A percentile compares a stretch with the other conserved stretches of the same genome.
Conservation (phyloP, 1,284 basidiomycete species). For the Trametes pubescens region DNA sequence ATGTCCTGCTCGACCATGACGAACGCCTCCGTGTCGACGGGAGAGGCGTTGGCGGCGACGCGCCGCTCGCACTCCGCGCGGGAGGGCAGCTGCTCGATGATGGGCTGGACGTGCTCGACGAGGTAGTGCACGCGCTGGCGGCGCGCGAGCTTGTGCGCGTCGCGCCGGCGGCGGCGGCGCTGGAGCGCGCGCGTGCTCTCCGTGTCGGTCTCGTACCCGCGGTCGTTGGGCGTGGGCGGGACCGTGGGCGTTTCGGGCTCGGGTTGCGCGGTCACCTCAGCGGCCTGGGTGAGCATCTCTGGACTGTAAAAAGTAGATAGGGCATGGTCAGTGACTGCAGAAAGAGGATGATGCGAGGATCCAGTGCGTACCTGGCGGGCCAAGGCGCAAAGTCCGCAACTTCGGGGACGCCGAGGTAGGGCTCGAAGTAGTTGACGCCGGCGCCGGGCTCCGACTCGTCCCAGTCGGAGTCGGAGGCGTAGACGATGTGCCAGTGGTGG, state of each 20-base stretch:
- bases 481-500: constrained; percentile 11
- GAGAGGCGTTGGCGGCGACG: not conserved
- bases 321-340: not conserved
- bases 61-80: constrained; percentile 5
- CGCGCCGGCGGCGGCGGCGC: constrained; percentile 10
- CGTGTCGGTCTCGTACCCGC: constrained; percentile 21
- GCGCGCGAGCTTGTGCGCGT: constrained; percentile 8
- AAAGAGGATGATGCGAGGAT: not conserved
- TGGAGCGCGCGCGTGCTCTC: constrained; percentile 14
- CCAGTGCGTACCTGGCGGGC: constrained; percentile 16
- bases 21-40: not conserved
- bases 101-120: constrained; percentile 13
- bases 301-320: not conserved
- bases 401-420: constrained; percentile 4
- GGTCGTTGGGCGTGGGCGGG: constrained; percentile 8
- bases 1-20: not conserved
- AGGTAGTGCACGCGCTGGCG: constrained; percentile 10
- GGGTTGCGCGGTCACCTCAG: not conserved
- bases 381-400: constrained; percentile 12
- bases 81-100: constrained; percentile 9
- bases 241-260: not conserved
- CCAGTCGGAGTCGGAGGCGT: constrained; percentile 7
- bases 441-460: constrained; percentile 1
- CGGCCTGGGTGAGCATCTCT: not conserved
- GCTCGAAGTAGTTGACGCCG: constrained; percentile 12